Base-by-base conservation (phyloP, 2,329 filamentous ascomycete genomes). In the Talaromyces islandicus region DNA sequence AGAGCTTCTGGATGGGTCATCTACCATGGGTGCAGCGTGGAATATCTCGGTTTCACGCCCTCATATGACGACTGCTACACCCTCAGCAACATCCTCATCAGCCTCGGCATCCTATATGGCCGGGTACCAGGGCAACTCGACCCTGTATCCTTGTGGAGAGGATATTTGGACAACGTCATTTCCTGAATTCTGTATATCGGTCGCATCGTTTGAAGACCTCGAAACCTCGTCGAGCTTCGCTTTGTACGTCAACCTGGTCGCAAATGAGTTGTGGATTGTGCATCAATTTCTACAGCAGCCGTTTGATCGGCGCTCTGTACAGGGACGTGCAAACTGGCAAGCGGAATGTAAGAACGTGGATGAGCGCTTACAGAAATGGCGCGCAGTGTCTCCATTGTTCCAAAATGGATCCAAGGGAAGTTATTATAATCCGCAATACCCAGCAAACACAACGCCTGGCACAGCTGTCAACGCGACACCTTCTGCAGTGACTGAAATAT, bases 1-100 rank as follows among this genome's bases (percentile, higher is more conserved):
- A 5, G 70, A 74, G 65, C 69, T 73, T 19, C 66, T 75, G 3
- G 72, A 75, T 55, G 68, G 67, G 29, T 69, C 71, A 21, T 72
- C 71, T 0, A 70, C 69, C 4, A 61, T 74, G 3, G 72, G 72
- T 12, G 70, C 68, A 25, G 65, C 67, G 43, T 70, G 69, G 68
- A 69, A 71, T 38, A 46, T 56, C 19, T 56, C 54, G 24, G 25
- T 56, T 10, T 35, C 58, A 17, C 46, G 50, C 9, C 58, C 61
- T 24, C 55, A 51, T 3, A 58, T 56, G 32, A 27, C 58, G 25
- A 58, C 25, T 27, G 25, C 51, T 56, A 30, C n/a, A 50, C 53
- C n/a, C 14, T 61, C 19, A 50, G 43, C 24, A 21, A 50, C 43
- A 50, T 50, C 43, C 19, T 25, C 43, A 5, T 21, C 43, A 24